Base-by-base conservation (phyloP, 495 filamentous ascomycete genomes). In the Penicillium soppii region DNA sequence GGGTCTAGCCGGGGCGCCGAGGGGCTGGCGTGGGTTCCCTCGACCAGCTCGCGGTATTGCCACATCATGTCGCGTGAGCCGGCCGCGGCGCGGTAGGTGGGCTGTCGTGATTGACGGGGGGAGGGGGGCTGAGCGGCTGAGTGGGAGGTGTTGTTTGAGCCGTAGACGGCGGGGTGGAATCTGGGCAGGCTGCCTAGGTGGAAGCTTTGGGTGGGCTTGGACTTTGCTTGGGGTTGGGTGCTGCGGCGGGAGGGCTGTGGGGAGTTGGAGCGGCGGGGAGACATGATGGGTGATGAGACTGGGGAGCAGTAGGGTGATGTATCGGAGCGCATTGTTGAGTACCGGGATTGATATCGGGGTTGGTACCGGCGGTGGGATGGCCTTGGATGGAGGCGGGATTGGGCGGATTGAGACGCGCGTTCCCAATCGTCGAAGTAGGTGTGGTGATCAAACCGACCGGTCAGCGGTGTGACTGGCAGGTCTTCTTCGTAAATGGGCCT, bases 1-100 rank as follows among this genome's bases (percentile, higher is more conserved):
- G 89, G 89, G 20, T 73, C 73, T 27, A 94, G 62, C 15, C 82
- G 72, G 7, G 89, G 89, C 17, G 84, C 84, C 9, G 71, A 70
- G n/a, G 29, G 87, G 77, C 53, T 69, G 58, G 61, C 76, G 50
- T 54, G 68, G 40, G 59, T 36, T 13, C 58, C 60, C n/a, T 71
- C 72, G 12, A 70, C 43, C 0, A 69, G 44, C 6, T 76, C 73
- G 4, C 71, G 66, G 41, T 70, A 74, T 47, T 76, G 73, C 52
- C 63, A 63, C 49, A 69, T 53, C 27, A 65, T 43, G 21, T 76
- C 72, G 32, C 70, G 66, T 15, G 71, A 66, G n/a, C 65, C 50
- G 3, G 69, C 56, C 15, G 67, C 39, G 2, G 67, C 54, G 30
- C 72, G 72, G 44, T 75, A 74, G 2, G 53, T 56, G 22, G 58